Conservation (phyloP, 169 alveolate genomes). For the Cryptosporidium parvum region DNA sequence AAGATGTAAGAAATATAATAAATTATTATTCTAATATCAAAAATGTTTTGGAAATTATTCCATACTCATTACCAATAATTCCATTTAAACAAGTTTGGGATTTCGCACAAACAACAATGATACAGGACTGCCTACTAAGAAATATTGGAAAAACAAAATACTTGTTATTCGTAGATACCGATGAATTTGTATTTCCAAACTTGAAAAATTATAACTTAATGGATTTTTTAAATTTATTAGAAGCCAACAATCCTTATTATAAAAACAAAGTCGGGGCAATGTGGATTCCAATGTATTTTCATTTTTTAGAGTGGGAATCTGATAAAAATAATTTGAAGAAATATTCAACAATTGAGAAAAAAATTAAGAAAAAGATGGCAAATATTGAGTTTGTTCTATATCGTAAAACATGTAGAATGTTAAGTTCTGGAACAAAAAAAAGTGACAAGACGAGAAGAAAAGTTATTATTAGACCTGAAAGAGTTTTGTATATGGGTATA, state of each 20-base stretch:
- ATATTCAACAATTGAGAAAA: constrained; percentile 7
- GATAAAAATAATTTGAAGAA: constrained; percentile 8
- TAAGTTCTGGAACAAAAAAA: constrained; percentile 48
- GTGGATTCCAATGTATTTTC: constrained; percentile 74
- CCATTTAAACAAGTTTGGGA: constrained; percentile 75
- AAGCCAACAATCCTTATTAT: background rate
- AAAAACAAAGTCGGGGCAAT: constrained; percentile 53
- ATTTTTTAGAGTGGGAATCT: constrained; percentile 62
- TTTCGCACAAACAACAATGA: constrained; percentile 63
- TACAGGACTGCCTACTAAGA: constrained; percentile 69
- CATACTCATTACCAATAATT: constrained; percentile 36
- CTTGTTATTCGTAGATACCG: constrained; percentile 60
- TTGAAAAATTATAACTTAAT: background rate
- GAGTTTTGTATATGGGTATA: constrained; percentile 58
- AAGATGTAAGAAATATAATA: constrained; percentile 29
- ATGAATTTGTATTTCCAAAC: constrained; percentile 64
- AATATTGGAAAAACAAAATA: constrained; percentile 22
- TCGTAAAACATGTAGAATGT: constrained; percentile 66
- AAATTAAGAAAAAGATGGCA: background rate
- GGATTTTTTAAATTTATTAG: constrained; percentile 9
- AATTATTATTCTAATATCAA: constrained; percentile 17
- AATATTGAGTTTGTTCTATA: constrained; percentile 23
- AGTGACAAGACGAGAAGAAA: constrained; percentile 52
- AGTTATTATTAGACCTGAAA: constrained; percentile 52
- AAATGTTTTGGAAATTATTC: constrained; percentile 28